Conservation (phyloP, 352 stramenopile species). For the Thalassiosira allenii region DNA sequence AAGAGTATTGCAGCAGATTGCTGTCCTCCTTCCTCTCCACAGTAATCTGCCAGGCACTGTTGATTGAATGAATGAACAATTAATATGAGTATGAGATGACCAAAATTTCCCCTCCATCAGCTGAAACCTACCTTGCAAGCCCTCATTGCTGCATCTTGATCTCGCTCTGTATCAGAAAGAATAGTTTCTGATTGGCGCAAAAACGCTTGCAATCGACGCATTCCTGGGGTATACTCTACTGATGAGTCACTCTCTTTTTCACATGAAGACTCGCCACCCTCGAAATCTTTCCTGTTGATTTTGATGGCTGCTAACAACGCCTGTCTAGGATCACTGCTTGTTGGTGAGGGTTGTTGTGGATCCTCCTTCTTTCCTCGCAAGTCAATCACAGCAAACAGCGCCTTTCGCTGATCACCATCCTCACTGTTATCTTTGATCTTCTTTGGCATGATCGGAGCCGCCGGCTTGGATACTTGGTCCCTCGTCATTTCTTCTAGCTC, state of each 20-base stretch:
- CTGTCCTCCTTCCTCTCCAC: constrained; percentile 78
- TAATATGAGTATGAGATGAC: constrained; percentile 64
- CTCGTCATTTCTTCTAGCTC: constrained; percentile 74
- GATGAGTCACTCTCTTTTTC: constrained; percentile 11
- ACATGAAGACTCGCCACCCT: too few relatives aligned
- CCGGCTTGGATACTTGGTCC: constrained; percentile 59
- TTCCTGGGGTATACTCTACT: constrained; percentile 47
- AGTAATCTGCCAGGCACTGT: constrained; percentile 77
- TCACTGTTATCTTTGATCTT: constrained; percentile 35
- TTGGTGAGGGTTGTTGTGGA: constrained; percentile 48
- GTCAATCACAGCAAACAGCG: constrained; percentile 62
- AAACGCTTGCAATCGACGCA: constrained; percentile 57
- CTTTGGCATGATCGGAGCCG: constrained; percentile 37
- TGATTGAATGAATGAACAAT: constrained; percentile 38
- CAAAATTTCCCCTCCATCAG: constrained; percentile 13
- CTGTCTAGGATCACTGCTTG: constrained; percentile 29
- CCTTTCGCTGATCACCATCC: constrained; percentile 54
- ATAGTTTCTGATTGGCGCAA: constrained; percentile 41
- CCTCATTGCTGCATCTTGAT: constrained; percentile 58
- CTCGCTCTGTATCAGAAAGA: constrained; percentile 43
- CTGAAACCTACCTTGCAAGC: constrained; percentile 56
- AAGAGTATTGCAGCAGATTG: constrained; percentile 62
- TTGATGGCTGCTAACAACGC: constrained; percentile 35
- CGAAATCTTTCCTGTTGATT: too few relatives aligned
- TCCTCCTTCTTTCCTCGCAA: constrained; percentile 31